Percentiles rank a stretch among this genome's conserved stretches.
Evolutionary conservation across 2,329 filamentous ascomycete genomes (phyloP).

Genomic region (Cladobotryum mycophilum): DNA sequence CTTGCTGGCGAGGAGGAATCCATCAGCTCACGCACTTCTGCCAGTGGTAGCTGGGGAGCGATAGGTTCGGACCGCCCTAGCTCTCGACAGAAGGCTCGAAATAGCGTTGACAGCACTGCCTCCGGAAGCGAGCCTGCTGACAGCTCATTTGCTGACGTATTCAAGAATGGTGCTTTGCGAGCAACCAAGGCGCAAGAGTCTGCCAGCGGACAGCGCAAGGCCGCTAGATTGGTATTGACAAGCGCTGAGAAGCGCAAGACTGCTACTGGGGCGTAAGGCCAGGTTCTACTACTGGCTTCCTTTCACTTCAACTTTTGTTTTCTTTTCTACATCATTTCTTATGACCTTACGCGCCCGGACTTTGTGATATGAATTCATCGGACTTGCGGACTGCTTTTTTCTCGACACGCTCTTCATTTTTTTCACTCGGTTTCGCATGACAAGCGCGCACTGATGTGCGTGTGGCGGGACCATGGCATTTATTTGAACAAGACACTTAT

Average conservation of each 20-base stretch:
- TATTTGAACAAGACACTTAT: slow-evolving; percentile 21
- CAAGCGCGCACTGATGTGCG: slow-evolving; percentile 13
- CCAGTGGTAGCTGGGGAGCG: slow-evolving; percentile 66
- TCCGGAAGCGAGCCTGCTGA: slow-evolving; percentile 41
- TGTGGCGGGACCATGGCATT: slow-evolving; percentile 10
- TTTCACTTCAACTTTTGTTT: slow-evolving; percentile 14
- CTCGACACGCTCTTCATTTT: slow-evolving; percentile 9
- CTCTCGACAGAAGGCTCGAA: slow-evolving; percentile 59
- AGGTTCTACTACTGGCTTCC: slow-evolving; percentile 11
- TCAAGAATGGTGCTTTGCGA: slow-evolving; percentile 52
- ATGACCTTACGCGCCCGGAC: slow-evolving; percentile 34
- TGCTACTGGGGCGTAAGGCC: slow-evolving; percentile 19
- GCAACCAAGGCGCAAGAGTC: slow-evolving; percentile 48
- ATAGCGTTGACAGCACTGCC: slow-evolving; percentile 58
- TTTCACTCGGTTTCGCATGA: neutral
- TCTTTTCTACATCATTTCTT: slow-evolving; percentile 22
- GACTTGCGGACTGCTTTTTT: slow-evolving; percentile 28
- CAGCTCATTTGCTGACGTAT: slow-evolving; percentile 60
- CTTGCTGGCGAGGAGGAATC: slow-evolving; percentile 65
- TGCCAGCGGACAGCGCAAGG: slow-evolving; percentile 64
- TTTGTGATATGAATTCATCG: slow-evolving; percentile 33
- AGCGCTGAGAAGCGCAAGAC: slow-evolving; percentile 83
- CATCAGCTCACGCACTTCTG: slow-evolving; percentile 70
- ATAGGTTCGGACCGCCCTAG: slow-evolving; percentile 82
- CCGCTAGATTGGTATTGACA: slow-evolving; percentile 79